phyloP scores from a whole-genome alignment of 2,329 filamentous ascomycete species.

The Penicillium glabrum region DNA sequence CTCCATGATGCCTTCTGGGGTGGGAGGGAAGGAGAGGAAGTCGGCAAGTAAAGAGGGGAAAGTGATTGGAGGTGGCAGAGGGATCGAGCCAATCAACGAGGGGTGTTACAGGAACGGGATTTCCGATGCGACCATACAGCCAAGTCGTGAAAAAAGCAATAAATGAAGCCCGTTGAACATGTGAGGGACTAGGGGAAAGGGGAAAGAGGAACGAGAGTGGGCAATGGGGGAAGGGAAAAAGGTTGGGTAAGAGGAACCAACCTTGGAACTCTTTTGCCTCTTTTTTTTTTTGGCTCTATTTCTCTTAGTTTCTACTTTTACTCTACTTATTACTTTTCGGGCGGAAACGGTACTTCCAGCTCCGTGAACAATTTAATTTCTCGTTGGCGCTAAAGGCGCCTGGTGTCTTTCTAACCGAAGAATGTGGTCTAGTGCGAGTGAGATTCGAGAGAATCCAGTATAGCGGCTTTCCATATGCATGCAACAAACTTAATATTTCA shows the following conservation, averaged over 20 bases:
- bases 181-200: neutral
- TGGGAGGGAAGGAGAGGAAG: neutral
- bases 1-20: conserved; percentile 33
- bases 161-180: neutral
- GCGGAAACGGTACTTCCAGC: conserved; percentile 11
- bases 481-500: neutral
- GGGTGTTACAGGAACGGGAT: neutral
- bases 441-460: neutral
- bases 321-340: conserved; percentile 2
- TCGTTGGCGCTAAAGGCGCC: conserved; percentile 14
- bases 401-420: conserved; percentile 2
- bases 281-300: neutral
- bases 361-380: neutral
- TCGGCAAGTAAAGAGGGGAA: conserved; percentile 1
- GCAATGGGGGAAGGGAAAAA: too few relatives aligned
- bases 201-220: neutral
- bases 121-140: neutral
- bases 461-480: neutral
- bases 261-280: neutral
- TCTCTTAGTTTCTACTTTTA: neutral
- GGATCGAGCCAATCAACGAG: conserved; percentile 1
- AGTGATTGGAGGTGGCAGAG: neutral
- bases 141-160: neutral
- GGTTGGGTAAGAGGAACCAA: too few relatives aligned
- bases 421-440: neutral